Conservation (phyloP, 2,329 filamentous ascomycete genomes). For the Paraconiothyrium brasiliense region DNA sequence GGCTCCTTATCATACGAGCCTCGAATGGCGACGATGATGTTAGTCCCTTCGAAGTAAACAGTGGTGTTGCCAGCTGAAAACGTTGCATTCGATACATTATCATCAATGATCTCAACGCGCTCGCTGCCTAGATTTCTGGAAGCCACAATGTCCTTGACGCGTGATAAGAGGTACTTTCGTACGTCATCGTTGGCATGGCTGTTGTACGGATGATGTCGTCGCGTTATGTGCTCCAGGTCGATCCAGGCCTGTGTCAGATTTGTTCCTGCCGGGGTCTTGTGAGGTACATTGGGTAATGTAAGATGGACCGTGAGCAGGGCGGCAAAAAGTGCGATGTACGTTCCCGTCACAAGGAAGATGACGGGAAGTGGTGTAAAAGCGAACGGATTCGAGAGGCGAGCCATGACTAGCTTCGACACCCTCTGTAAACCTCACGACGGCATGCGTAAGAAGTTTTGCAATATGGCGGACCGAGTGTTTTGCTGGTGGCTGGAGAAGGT, state of each 20-base stretch:
- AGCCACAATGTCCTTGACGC: constrained; percentile 75
- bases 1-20: constrained; percentile 76
- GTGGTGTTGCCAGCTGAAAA: constrained; percentile 62
- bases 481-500: constrained; percentile 7
- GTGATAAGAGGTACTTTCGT: constrained; percentile 75
- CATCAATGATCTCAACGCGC: constrained; percentile 77
- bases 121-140: constrained; percentile 57
- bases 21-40: constrained; percentile 90
- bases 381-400: constrained; percentile 58
- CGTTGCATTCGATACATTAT: constrained; percentile 80
- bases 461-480: neutral
- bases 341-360: constrained; percentile 76
- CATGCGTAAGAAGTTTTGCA: constrained; percentile 5
- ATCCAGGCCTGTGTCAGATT: constrained; percentile 88
- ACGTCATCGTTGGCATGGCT: constrained; percentile 83
- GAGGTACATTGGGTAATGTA: constrained; percentile 74
- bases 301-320: constrained; percentile 79
- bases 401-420: constrained; percentile 36
- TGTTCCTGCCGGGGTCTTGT: constrained; percentile 67
- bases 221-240: constrained; percentile 80
- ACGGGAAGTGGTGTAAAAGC: constrained; percentile 84
- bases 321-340: constrained; percentile 81
- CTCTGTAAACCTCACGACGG: constrained; percentile 9
- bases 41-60: constrained; percentile 91
- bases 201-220: constrained; percentile 87